A percentile compares a stretch with the other conserved stretches of the same genome.
Evolutionary conservation across 2,329 filamentous ascomycete species (phyloP).

Genomic region (Hymenoscyphus infarciens): DNA sequence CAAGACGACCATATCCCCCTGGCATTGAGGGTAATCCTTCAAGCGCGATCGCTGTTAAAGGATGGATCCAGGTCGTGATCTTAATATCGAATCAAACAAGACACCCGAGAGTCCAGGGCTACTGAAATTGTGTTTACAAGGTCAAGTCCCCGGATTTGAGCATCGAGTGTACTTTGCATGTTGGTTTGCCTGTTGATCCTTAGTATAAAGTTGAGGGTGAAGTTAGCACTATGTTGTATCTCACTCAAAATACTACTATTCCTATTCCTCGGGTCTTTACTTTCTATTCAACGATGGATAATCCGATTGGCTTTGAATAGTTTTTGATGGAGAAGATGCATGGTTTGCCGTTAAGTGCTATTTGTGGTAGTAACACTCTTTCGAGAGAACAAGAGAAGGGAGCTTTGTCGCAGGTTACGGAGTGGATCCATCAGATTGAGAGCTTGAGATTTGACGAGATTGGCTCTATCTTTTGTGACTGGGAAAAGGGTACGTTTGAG

Average conservation of each 20-base stretch:
- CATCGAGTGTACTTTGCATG: background rate
- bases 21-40: background rate
- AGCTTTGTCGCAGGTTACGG: background rate
- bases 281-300: background rate
- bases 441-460: too few species aligned
- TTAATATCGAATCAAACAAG: too few species aligned
- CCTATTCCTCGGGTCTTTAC: background rate
- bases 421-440: background rate
- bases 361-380: background rate
- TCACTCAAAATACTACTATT: background rate
- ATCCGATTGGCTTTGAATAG: background rate
- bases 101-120: too few species aligned
- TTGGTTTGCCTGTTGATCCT: background rate
- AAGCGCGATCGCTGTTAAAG: background rate
- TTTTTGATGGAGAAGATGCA: background rate
- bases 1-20: background rate
- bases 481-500: too few species aligned
- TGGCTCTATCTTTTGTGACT: too few species aligned
- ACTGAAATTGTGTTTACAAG: background rate
- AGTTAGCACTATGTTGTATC: background rate
- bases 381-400: background rate
- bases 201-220: background rate
- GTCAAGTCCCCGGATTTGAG: background rate
- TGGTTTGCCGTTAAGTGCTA: background rate
- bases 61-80: too few species aligned